Percentiles rank a stretch among this genome's conserved stretches.
These are phyloP conservation scores for Melanopsichium pennsylvanicum DNA, from an alignment of 1,284 basidiomycete species.

Conservation along the genomic window DNA sequence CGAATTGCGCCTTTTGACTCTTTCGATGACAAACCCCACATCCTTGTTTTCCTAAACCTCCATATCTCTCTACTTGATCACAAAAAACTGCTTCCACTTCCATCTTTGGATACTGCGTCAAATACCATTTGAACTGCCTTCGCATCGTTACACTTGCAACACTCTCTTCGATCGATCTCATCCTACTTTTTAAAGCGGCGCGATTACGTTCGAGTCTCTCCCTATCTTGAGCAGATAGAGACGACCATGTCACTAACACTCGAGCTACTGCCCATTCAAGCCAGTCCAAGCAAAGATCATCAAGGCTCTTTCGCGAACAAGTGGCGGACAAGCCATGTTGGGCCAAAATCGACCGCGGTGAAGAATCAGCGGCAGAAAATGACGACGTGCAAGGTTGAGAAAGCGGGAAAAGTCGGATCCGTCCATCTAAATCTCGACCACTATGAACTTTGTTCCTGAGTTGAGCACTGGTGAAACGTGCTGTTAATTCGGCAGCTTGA, in stretches of 20 bases:
- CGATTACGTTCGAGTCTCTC: conserved; percentile 28
- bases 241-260: conserved; percentile 28
- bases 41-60: conserved; percentile 23
- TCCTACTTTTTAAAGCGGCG: conserved; percentile 16
- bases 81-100: conserved; percentile 18
- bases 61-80: conserved; percentile 27
- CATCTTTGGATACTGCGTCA: conserved; percentile 37
- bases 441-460: too few relatives aligned
- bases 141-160: conserved; percentile 35
- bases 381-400: neutral
- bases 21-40: conserved; percentile 43
- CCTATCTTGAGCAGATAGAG: conserved; percentile 14
- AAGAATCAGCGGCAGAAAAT: neutral
- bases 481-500: too few relatives aligned
- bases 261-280: conserved; percentile 42
- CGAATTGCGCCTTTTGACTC: conserved; percentile 23
- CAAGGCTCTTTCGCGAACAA: conserved; percentile 12
- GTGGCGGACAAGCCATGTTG: conserved; percentile 12
- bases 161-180: conserved; percentile 29
- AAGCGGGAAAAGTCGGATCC: conserved; percentile 16
- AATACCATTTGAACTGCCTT: conserved; percentile 50
- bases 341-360: conserved; percentile 17
- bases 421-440: conserved; percentile 13
- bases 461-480: too few relatives aligned
- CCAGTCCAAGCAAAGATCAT: conserved; percentile 43